Evolutionary conservation across 495 filamentous ascomycete species (phyloP).

Genomic region (Tirmania nivea): DNA sequence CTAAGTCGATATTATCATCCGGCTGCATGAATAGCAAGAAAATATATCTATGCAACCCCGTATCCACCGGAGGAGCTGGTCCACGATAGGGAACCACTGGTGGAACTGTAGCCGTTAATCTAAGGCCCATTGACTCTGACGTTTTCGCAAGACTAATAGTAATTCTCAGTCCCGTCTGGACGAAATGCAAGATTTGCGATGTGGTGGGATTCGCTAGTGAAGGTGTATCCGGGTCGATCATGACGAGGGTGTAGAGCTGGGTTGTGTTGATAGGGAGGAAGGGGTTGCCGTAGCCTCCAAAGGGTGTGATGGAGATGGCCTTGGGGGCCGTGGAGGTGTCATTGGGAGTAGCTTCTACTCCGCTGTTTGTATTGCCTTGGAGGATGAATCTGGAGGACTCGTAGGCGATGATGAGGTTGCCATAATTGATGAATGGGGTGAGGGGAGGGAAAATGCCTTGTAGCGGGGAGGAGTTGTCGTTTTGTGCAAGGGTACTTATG

Average conservation of each 20-base stretch:
- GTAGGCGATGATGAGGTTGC: background rate
- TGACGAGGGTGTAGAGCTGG: constrained; percentile 12
- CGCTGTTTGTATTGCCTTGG: background rate
- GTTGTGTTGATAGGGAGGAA: constrained; percentile 5
- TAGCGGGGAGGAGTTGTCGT: too few relatives aligned
- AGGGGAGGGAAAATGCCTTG: background rate
- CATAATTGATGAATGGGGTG: background rate
- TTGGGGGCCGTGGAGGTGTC: background rate
- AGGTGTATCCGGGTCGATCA: constrained; percentile 15
- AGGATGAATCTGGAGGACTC: background rate
- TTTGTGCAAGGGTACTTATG: too few relatives aligned
- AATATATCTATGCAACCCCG: constrained; percentile 11
- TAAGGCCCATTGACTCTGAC: background rate
- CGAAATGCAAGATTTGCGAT: constrained; percentile 10
- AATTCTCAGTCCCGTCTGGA: constrained; percentile 8
- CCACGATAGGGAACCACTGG: constrained; percentile 7
- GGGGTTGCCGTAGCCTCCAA: background rate
- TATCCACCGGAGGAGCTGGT: constrained; percentile 2
- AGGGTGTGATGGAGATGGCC: background rate
- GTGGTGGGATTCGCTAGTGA: background rate
- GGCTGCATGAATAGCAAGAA: constrained; percentile 16
- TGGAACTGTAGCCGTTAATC: background rate
- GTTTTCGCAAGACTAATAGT: constrained; percentile 2
- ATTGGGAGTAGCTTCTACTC: background rate
- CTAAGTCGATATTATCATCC: background rate